Conservation (phyloP, 2,329 filamentous ascomycete genomes). For the Cordyceps tenuipes region DNA sequence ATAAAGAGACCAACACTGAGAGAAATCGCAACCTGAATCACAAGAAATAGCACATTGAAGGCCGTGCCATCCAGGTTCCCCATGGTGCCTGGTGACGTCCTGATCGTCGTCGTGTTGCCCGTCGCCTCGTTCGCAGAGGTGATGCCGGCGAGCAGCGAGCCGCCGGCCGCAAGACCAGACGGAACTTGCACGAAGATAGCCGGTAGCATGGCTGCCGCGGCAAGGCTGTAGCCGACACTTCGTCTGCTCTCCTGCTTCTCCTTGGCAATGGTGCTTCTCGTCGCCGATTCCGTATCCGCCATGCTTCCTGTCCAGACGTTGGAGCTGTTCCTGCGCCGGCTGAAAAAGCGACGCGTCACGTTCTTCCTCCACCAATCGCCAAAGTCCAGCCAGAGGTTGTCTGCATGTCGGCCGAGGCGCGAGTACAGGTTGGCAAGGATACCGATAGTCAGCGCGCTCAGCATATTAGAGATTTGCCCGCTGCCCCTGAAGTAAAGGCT, state of each 20-base stretch:
- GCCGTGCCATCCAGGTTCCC: constrained; percentile 34
- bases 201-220: constrained; percentile 76
- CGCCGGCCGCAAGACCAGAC: constrained; percentile 51
- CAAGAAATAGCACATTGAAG: constrained; percentile 47
- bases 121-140: constrained; percentile 48
- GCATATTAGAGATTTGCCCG: constrained; percentile 66
- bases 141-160: constrained; percentile 50
- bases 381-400: constrained; percentile 46
- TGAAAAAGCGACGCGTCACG: constrained; percentile 28
- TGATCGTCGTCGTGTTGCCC: constrained; percentile 28
- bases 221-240: constrained; percentile 62
- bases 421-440: constrained; percentile 73
- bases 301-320: constrained; percentile 24
- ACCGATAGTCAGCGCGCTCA: constrained; percentile 69
- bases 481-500: constrained; percentile 59
- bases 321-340: constrained; percentile 19
- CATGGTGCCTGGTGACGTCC: constrained; percentile 16
- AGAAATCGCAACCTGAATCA: constrained; percentile 53
- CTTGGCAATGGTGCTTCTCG: constrained; percentile 16
- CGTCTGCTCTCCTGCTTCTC: constrained; percentile 26
- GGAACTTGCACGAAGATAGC: constrained; percentile 72
- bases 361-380: constrained; percentile 41
- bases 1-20: constrained; percentile 54
- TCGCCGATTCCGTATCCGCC: constrained; percentile 26
- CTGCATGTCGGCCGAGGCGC: constrained; percentile 50